phyloP scores from a whole-genome alignment of 179 eudicot genomes.

The Beta corolliflora region DNA sequence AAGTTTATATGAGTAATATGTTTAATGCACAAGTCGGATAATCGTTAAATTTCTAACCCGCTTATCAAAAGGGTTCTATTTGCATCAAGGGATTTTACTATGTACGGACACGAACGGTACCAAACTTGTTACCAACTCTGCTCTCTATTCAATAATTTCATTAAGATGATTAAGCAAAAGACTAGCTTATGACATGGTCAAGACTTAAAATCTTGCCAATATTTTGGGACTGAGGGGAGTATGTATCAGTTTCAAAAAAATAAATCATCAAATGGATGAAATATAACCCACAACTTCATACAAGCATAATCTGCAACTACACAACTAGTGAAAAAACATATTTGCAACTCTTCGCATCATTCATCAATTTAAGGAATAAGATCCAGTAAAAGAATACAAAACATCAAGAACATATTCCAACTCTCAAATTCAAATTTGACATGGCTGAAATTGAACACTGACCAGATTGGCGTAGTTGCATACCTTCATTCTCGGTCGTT shows the following conservation, averaged over 20 bases:
- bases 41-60: too few relatives aligned
- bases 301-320: not conserved
- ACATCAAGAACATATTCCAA: conserved; percentile 18
- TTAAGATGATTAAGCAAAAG: too few relatives aligned
- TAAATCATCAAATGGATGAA: not conserved
- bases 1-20: too few relatives aligned
- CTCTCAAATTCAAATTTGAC: not conserved
- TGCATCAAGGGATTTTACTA: too few relatives aligned
- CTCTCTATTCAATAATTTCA: too few relatives aligned
- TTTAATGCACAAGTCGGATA: too few relatives aligned
- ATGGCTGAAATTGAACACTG: conserved; percentile 22
- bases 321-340: not conserved
- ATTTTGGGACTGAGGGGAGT: too few relatives aligned
- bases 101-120: too few relatives aligned
- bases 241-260: not conserved
- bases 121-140: too few relatives aligned
- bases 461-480: conserved; percentile 12
- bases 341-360: not conserved
- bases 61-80: too few relatives aligned
- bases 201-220: too few relatives aligned
- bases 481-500: conserved; percentile 94
- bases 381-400: not conserved
- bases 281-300: conserved; percentile 1
- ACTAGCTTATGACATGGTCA: too few relatives aligned
- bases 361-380: not conserved